Percentiles rank a stretch among this genome's conserved stretches.
Conservation (phyloP, 148 eudicot genomes). For the Rhododendron simsii region DNA sequence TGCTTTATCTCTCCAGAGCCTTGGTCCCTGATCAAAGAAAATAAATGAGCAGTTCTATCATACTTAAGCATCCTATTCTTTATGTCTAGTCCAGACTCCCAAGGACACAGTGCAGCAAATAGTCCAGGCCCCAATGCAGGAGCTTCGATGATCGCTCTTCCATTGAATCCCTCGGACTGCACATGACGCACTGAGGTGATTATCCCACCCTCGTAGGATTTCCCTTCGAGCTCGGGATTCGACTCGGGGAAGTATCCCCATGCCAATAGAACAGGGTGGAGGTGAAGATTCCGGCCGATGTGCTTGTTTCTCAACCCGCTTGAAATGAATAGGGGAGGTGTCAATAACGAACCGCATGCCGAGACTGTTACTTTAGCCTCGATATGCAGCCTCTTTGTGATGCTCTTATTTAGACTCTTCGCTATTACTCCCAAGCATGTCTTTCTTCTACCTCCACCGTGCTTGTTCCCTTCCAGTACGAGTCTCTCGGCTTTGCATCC, state of each 20-base stretch:
- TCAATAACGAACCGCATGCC: constrained; percentile 58
- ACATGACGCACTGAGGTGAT: constrained; percentile 50
- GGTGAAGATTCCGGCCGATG: constrained; percentile 57
- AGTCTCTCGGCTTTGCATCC: constrained; percentile 49
- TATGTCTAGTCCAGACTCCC: constrained; percentile 34
- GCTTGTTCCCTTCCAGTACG: constrained; percentile 15
- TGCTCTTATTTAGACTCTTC: constrained; percentile 17
- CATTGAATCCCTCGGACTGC: constrained; percentile 16
- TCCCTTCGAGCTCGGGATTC: constrained; percentile 32
- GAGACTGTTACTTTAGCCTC: constrained; percentile 62
- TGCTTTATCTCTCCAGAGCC: constrained; percentile 29
- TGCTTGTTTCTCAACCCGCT: constrained; percentile 57
- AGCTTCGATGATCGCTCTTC: constrained; percentile 23
- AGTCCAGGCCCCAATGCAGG: constrained; percentile 24
- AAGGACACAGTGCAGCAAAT: constrained; percentile 29
- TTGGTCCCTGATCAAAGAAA: constrained; percentile 26
- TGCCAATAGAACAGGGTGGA: constrained; percentile 47
- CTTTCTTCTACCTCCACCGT: constrained; percentile 11
- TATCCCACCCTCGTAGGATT: constrained; percentile 48
- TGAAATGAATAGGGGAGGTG: constrained; percentile 44
- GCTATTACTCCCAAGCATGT: constrained; percentile 50
- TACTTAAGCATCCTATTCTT: constrained; percentile 33
- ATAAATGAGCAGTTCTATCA: constrained; percentile 25
- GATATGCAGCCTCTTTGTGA: constrained; percentile 31
- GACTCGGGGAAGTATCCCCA: constrained; percentile 73